Conservation (phyloP, 2,329 filamentous ascomycete species). For the Fusarium musae region DNA sequence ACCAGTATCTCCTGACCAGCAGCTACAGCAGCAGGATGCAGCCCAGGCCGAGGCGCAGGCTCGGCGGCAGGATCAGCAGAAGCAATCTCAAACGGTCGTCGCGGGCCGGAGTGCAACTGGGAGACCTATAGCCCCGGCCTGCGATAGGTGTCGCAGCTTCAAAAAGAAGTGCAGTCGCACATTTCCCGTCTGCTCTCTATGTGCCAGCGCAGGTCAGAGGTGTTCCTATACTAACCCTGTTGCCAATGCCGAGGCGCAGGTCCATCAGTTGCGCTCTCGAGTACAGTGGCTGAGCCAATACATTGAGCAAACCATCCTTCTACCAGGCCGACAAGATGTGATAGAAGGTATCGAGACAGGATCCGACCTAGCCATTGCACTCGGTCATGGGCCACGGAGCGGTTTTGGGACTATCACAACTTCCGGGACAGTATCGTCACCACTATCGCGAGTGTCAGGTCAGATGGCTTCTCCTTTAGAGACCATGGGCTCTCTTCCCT, state of each 20-base stretch:
- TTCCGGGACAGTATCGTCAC: conserved; percentile 21
- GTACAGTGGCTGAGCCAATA: conserved; percentile 54
- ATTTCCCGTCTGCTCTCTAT: conserved; percentile 54
- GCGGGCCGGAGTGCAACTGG: not conserved
- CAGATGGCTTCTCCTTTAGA: conserved; percentile 34
- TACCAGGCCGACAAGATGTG: conserved; percentile 27
- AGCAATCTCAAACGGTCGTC: not conserved
- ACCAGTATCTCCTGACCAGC: conserved; percentile 32
- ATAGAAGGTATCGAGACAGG: conserved; percentile 54
- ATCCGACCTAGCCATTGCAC: conserved; percentile 40
- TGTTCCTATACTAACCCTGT: conserved; percentile 51
- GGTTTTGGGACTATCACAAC: not conserved
- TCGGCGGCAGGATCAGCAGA: conserved; percentile 10
- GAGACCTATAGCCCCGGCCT: conserved; percentile 44
- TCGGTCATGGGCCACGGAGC: conserved; percentile 9
- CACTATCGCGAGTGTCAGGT: conserved; percentile 16
- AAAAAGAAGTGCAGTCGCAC: conserved; percentile 60
- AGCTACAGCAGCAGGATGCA: conserved; percentile 6
- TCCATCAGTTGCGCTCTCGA: conserved; percentile 52
- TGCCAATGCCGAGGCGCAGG: conserved; percentile 48
- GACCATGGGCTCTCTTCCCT: conserved; percentile 1
- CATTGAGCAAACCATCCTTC: conserved; percentile 49
- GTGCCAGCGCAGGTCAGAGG: conserved; percentile 52
- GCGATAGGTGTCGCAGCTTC: conserved; percentile 57
- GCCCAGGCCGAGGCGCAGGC: conserved; percentile 36